Base-by-base conservation (phyloP, 768 basidiomycete species). In the Suillus placidus region DNA sequence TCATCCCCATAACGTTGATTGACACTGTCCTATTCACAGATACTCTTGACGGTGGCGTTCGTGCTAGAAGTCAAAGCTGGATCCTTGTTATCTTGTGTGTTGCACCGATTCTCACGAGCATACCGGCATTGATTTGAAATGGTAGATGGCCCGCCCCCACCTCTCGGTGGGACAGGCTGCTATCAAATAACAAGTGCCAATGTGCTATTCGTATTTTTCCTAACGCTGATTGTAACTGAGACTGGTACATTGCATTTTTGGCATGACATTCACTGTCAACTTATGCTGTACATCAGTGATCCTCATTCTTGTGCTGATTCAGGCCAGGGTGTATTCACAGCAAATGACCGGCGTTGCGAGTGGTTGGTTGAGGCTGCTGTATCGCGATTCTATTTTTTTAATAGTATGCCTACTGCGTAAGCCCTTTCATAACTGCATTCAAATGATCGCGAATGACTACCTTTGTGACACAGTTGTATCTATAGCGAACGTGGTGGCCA, bases 131-230 rank as follows among this genome's bases (percentile, higher is more conserved):
- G 20, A 55, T 55, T 16, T 57, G 14, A 64, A 45, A 20, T 10
- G 52, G 8, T 40, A 64, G 63, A 64, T 45, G 63, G 63, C 47
- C 63, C 63, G 16, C 54, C 63, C 18, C 63, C 55, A 18, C 26
- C 8, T 18, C 8, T 37, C 14, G 34, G 35, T 18, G n/a, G 56
- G 12, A 52, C 37, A n/a, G 62, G 62, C 26, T 63, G 62, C 54
- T 63, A 55, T 42, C 63, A 37, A 34, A 64, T 23, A 14, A 43
- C 45, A 18, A 32, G 20, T 60, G 32, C 35, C 7, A 2, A 34
- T 35, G 20, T 42, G 6, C 13, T 64, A 32, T 64, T 14, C 18
- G 9, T 26, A 6, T 54, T 35, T 18, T 52, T 9, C 61, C 18
- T 55, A 5, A 37, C 34, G 38, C 62, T 65, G 13, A 61, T 63